A percentile compares a stretch with the other conserved stretches of the same genome.
Evolutionary conservation across 2,329 filamentous ascomycete species (phyloP).

Genomic region (Lachnellula hyalina): DNA sequence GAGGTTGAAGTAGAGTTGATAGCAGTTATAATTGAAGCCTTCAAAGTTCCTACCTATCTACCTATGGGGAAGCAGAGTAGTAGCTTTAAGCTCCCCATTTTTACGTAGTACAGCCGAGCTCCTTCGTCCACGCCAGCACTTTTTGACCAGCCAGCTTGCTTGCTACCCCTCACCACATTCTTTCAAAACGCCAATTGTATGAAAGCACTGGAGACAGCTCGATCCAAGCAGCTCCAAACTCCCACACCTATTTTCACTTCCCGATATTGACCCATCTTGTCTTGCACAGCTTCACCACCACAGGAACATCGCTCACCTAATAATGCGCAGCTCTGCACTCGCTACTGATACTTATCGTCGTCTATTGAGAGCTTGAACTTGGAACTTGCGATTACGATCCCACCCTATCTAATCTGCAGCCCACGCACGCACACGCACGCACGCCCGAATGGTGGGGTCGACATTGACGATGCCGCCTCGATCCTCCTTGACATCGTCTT

Average conservation of each 20-base stretch:
- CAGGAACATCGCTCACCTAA: neutral
- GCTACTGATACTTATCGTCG: conserved; percentile 4
- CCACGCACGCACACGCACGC: neutral
- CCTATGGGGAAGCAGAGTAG: no score
- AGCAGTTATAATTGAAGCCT: no score
- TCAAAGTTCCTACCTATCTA: no score
- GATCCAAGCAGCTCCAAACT: conserved; percentile 3
- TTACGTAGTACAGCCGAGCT: no score
- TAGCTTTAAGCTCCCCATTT: no score
- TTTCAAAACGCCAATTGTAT: no score
- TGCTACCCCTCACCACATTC: neutral
- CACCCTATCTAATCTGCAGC: conserved; percentile 18
- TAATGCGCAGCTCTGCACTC: conserved; percentile 10
- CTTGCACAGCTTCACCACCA: conserved; percentile 1
- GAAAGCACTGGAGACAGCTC: neutral
- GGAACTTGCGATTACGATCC: conserved; percentile 20
- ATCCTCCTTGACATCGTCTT: conserved; percentile 80
- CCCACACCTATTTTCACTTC: conserved; percentile 1
- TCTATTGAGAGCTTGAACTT: conserved; percentile 17
- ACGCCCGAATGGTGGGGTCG: conserved; percentile 50
- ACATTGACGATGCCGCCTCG: conserved; percentile 72
- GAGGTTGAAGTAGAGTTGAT: no score
- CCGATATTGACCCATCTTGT: conserved; percentile 3
- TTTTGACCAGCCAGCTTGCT: neutral
- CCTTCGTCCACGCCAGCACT: neutral